Evolutionary conservation across 1,284 basidiomycete species (phyloP).

Genomic region (Ceratobasidium sp.): DNA sequence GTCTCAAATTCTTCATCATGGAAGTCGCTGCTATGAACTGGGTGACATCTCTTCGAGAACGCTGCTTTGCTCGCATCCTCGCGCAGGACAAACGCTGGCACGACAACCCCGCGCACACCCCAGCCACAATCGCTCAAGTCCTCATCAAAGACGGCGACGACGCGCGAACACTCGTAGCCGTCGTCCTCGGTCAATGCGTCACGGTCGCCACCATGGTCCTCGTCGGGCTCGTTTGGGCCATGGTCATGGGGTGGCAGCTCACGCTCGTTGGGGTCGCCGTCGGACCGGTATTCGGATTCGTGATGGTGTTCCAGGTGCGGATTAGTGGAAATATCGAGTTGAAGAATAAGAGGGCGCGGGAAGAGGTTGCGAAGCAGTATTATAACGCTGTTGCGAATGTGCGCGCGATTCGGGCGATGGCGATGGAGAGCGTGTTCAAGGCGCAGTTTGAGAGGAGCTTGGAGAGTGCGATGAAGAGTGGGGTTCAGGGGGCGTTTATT

Average conservation of each 20-base stretch:
- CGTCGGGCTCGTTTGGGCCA: slow-evolving; percentile 89
- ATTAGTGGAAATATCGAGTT: slow-evolving; percentile 80
- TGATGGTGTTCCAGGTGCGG: slow-evolving; percentile 79
- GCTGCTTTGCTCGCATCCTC: slow-evolving; percentile 74
- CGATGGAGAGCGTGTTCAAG: slow-evolving; percentile 83
- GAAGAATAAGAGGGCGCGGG: slow-evolving; percentile 84
- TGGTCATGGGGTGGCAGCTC: slow-evolving; percentile 91
- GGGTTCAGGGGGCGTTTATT: slow-evolving; percentile 82
- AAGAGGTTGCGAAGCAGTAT: slow-evolving; percentile 87
- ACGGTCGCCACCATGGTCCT: slow-evolving; percentile 86
- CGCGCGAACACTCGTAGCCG: slow-evolving; percentile 81
- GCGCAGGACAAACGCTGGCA: slow-evolving; percentile 93
- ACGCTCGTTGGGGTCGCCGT: slow-evolving; percentile 92
- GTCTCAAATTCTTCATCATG: slow-evolving; percentile 82
- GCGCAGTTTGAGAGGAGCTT: slow-evolving; percentile 76
- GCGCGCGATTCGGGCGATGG: slow-evolving; percentile 89
- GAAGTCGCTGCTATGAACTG: slow-evolving; percentile 82
- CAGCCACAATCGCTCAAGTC: slow-evolving; percentile 78
- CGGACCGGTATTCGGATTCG: slow-evolving; percentile 83
- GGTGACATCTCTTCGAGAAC: slow-evolving; percentile 76
- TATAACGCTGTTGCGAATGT: slow-evolving; percentile 92
- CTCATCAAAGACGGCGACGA: slow-evolving; percentile 95
- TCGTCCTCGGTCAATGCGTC: slow-evolving; percentile 78
- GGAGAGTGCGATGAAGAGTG: slow-evolving; percentile 73
- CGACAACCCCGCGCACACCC: slow-evolving; percentile 76